Conservation (phyloP, 1,284 basidiomycete species). For the Trichosporon ovoides region DNA sequence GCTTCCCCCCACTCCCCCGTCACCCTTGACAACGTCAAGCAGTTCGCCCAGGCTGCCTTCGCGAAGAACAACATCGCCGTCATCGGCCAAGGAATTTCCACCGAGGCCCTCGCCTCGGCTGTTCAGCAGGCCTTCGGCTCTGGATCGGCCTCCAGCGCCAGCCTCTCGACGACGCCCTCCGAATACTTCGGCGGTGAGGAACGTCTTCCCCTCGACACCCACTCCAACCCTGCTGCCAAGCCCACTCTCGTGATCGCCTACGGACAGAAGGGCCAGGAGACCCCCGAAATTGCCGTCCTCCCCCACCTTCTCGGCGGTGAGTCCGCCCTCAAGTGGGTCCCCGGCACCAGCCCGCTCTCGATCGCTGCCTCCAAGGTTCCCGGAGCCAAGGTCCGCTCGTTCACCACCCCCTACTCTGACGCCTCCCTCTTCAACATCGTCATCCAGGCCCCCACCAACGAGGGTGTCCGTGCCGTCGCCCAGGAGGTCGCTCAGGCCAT, state of each 20-base stretch:
- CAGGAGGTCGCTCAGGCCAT: conserved; percentile 63
- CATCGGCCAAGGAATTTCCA: conserved; percentile 76
- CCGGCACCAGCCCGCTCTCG: conserved; percentile 65
- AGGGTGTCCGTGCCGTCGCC: conserved; percentile 52
- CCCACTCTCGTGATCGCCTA: conserved; percentile 80
- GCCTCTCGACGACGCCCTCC: conserved; percentile 35
- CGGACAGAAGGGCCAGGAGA: conserved; percentile 60
- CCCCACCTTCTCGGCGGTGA: conserved; percentile 65
- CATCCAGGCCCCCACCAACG: conserved; percentile 51
- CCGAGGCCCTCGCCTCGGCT: conserved; percentile 62
- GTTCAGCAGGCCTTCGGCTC: conserved; percentile 64
- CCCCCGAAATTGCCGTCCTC: conserved; percentile 67
- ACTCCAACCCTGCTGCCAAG: conserved; percentile 53
- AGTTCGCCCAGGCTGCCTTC: conserved; percentile 67
- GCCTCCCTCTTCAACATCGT: conserved; percentile 77
- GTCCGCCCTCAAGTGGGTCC: conserved; percentile 78
- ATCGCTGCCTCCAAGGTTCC: conserved; percentile 47
- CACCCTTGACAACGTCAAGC: conserved; percentile 62
- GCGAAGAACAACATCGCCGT: conserved; percentile 73
- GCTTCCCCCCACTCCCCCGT: conserved; percentile 64
- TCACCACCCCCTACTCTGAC: conserved; percentile 82
- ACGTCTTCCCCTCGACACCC: conserved; percentile 56
- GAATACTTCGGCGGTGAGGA: conserved; percentile 81
- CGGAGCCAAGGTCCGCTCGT: conserved; percentile 58
- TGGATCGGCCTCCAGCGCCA: conserved; percentile 38